Conservation (phyloP, 202 grass and related monocot genomes). For the Cymbopogon flexuosus region DNA sequence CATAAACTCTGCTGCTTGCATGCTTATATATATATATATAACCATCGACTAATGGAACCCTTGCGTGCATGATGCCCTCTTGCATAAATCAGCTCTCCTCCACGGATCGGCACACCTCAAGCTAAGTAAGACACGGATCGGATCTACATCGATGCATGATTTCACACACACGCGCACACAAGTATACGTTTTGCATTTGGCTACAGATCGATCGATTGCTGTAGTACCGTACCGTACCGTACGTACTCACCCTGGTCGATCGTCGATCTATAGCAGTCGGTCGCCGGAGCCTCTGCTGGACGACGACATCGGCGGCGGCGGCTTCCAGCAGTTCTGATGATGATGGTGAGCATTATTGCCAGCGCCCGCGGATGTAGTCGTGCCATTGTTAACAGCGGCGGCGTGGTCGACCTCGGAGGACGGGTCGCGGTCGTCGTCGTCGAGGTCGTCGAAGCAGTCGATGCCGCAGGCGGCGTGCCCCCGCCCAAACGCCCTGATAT, state of each 20-base stretch:
- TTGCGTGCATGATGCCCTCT: background rate
- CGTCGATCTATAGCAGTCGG: background rate
- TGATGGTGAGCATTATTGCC: background rate
- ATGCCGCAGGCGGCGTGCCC: slow-evolving; percentile 56
- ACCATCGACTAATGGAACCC: background rate
- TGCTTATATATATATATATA: background rate
- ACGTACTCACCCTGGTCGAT: slow-evolving; percentile 23
- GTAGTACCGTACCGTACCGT: background rate
- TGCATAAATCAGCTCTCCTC: background rate
- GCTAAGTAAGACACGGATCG: no score
- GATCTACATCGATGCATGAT: background rate
- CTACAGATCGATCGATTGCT: background rate
- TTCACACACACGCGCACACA: background rate
- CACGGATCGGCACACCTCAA: no score
- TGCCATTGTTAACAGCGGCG: background rate
- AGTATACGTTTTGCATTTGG: background rate
- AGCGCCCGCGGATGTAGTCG: no score
- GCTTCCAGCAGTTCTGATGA: background rate
- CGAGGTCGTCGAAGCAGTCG: slow-evolving; percentile 55
- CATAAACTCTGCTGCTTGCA: background rate
- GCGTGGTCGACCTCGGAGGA: slow-evolving; percentile 45
- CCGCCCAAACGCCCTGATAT: slow-evolving; percentile 55
- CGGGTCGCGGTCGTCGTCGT: slow-evolving; percentile 49
- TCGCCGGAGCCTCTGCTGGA: slow-evolving; percentile 6
- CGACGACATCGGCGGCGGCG: slow-evolving; percentile 8